Evolutionary conservation across 2,329 filamentous ascomycete species (phyloP).

Genomic region (Chaetomiaceae sp.): DNA sequence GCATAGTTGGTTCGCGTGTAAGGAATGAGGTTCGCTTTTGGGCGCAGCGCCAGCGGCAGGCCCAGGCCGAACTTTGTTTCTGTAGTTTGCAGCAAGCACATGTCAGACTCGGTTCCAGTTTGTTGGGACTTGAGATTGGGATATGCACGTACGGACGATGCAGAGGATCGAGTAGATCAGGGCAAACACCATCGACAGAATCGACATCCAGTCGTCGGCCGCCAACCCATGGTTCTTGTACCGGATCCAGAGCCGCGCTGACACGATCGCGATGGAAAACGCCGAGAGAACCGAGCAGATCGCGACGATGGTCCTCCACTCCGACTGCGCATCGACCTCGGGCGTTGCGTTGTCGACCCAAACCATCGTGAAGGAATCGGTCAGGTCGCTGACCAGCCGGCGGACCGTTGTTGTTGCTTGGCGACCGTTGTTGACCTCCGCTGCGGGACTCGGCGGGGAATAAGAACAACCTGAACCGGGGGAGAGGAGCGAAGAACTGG

Average conservation of each 20-base stretch:
- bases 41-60: constrained; percentile 41
- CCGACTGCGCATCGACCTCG: constrained; percentile 43
- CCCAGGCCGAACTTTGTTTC: constrained; percentile 52
- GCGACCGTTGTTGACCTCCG: background rate
- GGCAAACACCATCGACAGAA: constrained; percentile 41
- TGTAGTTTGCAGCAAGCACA: constrained; percentile 23
- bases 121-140: background rate
- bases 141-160: constrained; percentile 41
- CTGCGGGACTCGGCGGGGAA: background rate
- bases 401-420: background rate
- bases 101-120: background rate
- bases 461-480: background rate
- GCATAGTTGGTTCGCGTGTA: constrained; percentile 50
- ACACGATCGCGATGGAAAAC: constrained; percentile 40
- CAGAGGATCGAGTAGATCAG: constrained; percentile 47
- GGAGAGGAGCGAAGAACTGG: background rate
- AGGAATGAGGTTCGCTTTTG: constrained; percentile 38
- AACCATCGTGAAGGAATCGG: constrained; percentile 36
- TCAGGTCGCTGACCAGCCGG: background rate
- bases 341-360: constrained; percentile 49
- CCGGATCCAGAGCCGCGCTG: constrained; percentile 40
- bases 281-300: constrained; percentile 43
- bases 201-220: constrained; percentile 43
- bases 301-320: constrained; percentile 46
- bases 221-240: constrained; percentile 41